Evolutionary conservation across 163 green algal genomes (phyloP), one percentile per base, ranked within the genome.

Genomic region (Chlorella variabilis): DNA sequence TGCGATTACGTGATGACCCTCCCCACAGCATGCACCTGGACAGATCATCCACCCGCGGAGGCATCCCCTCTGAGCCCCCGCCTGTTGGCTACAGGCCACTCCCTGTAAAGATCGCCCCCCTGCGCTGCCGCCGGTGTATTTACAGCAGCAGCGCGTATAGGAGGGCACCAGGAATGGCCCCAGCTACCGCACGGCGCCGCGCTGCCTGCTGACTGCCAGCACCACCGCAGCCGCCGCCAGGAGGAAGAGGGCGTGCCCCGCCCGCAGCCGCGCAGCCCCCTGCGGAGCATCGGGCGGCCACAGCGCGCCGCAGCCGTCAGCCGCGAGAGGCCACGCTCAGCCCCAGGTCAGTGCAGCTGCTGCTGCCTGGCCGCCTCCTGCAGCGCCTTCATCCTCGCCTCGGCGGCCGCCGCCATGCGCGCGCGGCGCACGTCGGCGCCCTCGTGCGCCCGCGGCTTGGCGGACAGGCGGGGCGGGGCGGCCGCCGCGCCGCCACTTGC

Each of bases 331-430:
- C 39, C 6, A 11, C 25, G 34, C 20, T 49, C 33, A 5, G 62
- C 66, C 42, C 21, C 15, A 4, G 31, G 25, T 82, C 62, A 83
- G 77, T 83, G 66, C 65, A 96, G 87, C 84, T 93, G 87, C 83
- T 97, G 93, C 83, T 88, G 75, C 77, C 88, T 71, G 2, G 90
- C 68, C 5, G 87, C 86, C 42, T 80, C 65, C 59, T 91, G 75
- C 73, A 97, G 82, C 34, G 89, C 88, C 71, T 89, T 89, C 85
- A 92, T 89, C 76, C 93, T 85, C 4, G 91, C 92, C 85, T 97
- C 93, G 25, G 93, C 93, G 8, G 93, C 93, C 27, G 92, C 90
- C 4, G 93, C 93, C 88, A 94, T 85, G 69, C 89, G 84, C 67
- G 94, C 93, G 8, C 93, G 73, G 54, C 86, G 80, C 34, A 84